Evolutionary conservation across 1,284 basidiomycete species (phyloP).

Genomic region (Phylloboletellus chloephorus): DNA sequence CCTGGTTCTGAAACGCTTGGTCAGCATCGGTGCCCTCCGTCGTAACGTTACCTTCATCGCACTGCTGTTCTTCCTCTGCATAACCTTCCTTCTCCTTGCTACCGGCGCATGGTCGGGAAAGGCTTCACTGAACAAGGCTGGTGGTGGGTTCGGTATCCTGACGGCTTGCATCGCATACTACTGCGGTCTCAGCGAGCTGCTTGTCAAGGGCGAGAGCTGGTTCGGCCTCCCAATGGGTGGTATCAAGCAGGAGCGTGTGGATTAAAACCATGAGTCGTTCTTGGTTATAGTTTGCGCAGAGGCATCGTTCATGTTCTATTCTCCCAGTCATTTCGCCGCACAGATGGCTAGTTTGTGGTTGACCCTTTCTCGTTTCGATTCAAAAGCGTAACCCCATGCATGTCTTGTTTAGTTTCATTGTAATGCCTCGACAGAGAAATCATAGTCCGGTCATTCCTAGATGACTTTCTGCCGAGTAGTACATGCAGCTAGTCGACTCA

Average conservation of each 20-base stretch:
- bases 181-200: slow-evolving; percentile 56
- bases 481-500: neutral
- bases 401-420: slow-evolving; percentile 4
- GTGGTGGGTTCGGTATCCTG: slow-evolving; percentile 68
- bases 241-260: slow-evolving; percentile 18
- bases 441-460: neutral
- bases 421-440: slow-evolving; percentile 1
- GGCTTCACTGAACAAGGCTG: slow-evolving; percentile 38
- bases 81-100: slow-evolving; percentile 59
- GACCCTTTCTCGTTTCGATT: neutral
- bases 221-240: slow-evolving; percentile 49
- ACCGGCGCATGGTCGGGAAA: slow-evolving; percentile 37
- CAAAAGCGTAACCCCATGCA: slow-evolving; percentile 5
- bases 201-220: slow-evolving; percentile 47
- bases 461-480: no score
- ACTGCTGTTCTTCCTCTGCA: slow-evolving; percentile 69
- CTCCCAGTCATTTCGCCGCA: slow-evolving; percentile 9
- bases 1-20: neutral
- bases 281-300: slow-evolving; percentile 7
- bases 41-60: slow-evolving; percentile 60
- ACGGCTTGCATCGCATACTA: slow-evolving; percentile 69
- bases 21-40: slow-evolving; percentile 60
- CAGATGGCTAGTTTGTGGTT: slow-evolving; percentile 5
- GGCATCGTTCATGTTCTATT: slow-evolving; percentile 6
- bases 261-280: slow-evolving; percentile 5